phyloP scores from a whole-genome alignment of 2,329 filamentous ascomycete species.

The Ophiostoma sp. region DNA sequence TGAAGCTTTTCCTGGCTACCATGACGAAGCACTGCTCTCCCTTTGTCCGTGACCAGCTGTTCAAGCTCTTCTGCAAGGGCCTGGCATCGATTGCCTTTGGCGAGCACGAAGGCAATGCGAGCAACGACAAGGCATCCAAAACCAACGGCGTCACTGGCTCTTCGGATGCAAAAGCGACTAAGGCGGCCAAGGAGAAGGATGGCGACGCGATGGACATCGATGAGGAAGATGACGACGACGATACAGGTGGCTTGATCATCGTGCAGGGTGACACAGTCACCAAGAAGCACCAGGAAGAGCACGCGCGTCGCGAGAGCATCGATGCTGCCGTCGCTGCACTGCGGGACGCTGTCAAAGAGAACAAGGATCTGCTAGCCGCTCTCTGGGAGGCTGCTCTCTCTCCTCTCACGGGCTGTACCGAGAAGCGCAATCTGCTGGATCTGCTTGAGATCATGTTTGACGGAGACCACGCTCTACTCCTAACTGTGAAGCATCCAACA shows the following conservation, averaged over 20 bases:
- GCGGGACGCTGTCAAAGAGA: slow-evolving; percentile 42
- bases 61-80: slow-evolving; percentile 54
- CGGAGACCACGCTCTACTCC: slow-evolving; percentile 42
- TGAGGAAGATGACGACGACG: slow-evolving; percentile 31
- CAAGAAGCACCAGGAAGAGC: slow-evolving; percentile 42
- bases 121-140: slow-evolving; percentile 26
- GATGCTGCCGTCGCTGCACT: slow-evolving; percentile 46
- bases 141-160: slow-evolving; percentile 18
- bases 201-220: slow-evolving; percentile 37
- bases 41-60: slow-evolving; percentile 56
- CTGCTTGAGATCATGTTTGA: slow-evolving; percentile 49
- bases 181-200: slow-evolving; percentile 29
- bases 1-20: slow-evolving; percentile 52
- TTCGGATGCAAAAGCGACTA: slow-evolving; percentile 1
- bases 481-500: slow-evolving; percentile 45
- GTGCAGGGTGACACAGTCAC: slow-evolving; percentile 42
- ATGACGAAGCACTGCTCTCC: slow-evolving; percentile 60
- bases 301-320: slow-evolving; percentile 46
- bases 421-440: slow-evolving; percentile 48
- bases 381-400: slow-evolving; percentile 49
- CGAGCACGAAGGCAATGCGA: slow-evolving; percentile 49
- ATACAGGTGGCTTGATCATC: slow-evolving; percentile 43
- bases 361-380: slow-evolving; percentile 41
- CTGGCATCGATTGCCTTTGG: slow-evolving; percentile 61
- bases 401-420: slow-evolving; percentile 42